Evolutionary conservation across 2,329 filamentous ascomycete genomes (phyloP).

Genomic region (Colletotrichum liriopes): DNA sequence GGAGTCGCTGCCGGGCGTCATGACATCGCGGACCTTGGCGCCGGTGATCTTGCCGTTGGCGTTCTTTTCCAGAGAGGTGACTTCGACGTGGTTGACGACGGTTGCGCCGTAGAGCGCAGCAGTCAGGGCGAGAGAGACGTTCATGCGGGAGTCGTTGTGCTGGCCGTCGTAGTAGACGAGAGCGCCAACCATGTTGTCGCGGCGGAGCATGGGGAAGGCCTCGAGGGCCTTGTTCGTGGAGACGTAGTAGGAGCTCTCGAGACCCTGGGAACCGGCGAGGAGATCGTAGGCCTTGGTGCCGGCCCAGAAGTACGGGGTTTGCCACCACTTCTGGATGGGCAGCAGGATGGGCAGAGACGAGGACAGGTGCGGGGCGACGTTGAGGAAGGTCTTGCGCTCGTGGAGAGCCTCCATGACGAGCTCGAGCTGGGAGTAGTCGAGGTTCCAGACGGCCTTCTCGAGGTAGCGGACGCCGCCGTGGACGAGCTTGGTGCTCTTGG

Average conservation of each 20-base stretch:
- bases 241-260: slow-evolving; percentile 87
- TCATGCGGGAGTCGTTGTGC: slow-evolving; percentile 92
- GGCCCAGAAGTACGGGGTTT: slow-evolving; percentile 81
- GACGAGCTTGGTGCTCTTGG: slow-evolving; percentile 90
- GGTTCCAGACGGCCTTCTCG: slow-evolving; percentile 88
- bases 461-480: slow-evolving; percentile 89
- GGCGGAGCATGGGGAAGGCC: slow-evolving; percentile 84
- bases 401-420: slow-evolving; percentile 86
- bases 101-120: slow-evolving; percentile 86
- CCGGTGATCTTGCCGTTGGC: slow-evolving; percentile 78
- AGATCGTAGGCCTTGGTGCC: slow-evolving; percentile 86
- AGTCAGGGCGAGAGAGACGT: slow-evolving; percentile 85
- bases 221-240: slow-evolving; percentile 83
- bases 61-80: slow-evolving; percentile 82
- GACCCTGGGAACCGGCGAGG: slow-evolving; percentile 84
- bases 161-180: slow-evolving; percentile 91
- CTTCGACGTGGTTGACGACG: slow-evolving; percentile 85
- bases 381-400: slow-evolving; percentile 86
- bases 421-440: slow-evolving; percentile 87
- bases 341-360: slow-evolving; percentile 88
- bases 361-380: slow-evolving; percentile 86
- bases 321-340: slow-evolving; percentile 86
- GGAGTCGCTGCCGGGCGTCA: slow-evolving; percentile 71
- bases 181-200: slow-evolving; percentile 81
- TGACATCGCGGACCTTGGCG: slow-evolving; percentile 68